Conservation (phyloP, 257 asterid genomes). For the Linderniella brevidens region DNA sequence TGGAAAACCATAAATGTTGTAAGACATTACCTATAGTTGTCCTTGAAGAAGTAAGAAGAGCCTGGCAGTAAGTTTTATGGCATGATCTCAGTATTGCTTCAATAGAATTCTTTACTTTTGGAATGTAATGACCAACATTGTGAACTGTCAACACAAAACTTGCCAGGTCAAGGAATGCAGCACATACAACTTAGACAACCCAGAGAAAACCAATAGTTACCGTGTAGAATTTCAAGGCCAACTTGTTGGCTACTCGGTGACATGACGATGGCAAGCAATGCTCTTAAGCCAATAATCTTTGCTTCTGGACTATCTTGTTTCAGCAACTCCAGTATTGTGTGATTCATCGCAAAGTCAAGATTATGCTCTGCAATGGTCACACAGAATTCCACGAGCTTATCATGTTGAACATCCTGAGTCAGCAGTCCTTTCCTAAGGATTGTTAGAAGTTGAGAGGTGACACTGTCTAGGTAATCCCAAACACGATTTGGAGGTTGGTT, state of each 20-base stretch:
- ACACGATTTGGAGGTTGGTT: slow-evolving; percentile 87
- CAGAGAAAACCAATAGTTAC: slow-evolving; percentile 27
- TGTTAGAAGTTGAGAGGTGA: slow-evolving; percentile 89
- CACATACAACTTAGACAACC: slow-evolving; percentile 1
- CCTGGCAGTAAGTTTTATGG: slow-evolving; percentile 73
- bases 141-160: slow-evolving; percentile 47
- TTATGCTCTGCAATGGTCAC: slow-evolving; percentile 97
- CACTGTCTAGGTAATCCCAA: slow-evolving; percentile 98
- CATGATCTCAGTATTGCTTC: slow-evolving; percentile 88
- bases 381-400: slow-evolving; percentile 93
- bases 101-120: slow-evolving; percentile 94
- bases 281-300: slow-evolving; percentile 95
- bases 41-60: slow-evolving; percentile 95
- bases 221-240: slow-evolving; percentile 96
- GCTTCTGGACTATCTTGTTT: slow-evolving; percentile 99
- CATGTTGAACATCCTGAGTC: slow-evolving; percentile 94
- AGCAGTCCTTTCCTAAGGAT: slow-evolving; percentile 90
- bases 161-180: too few relatives aligned
- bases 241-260: slow-evolving; percentile 89
- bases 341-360: slow-evolving; percentile 97
- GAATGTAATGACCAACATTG: slow-evolving; percentile 90
- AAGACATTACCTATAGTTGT: slow-evolving; percentile 63
- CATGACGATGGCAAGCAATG: slow-evolving; percentile 96
- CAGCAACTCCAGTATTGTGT: slow-evolving; percentile 81
- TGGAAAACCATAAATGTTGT: slow-evolving; percentile 11